Evolutionary conservation across 2,329 filamentous ascomycete species (phyloP).

Genomic region (Colletotrichum spinosum): DNA sequence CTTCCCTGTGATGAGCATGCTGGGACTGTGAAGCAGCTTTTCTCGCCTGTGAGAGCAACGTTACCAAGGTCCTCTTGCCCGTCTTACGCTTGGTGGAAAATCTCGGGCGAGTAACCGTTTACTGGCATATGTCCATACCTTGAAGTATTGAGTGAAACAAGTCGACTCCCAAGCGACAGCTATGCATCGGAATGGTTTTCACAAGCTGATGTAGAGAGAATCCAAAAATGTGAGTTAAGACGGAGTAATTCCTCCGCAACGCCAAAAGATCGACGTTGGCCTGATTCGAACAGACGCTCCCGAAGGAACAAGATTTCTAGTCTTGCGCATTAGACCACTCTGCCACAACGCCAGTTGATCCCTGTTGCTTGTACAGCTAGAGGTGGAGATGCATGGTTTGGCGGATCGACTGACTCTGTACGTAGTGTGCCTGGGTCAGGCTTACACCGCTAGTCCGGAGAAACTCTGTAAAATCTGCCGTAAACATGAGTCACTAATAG

Average conservation of each 20-base stretch:
- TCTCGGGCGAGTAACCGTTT: too few species aligned
- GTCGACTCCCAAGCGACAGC: too few species aligned
- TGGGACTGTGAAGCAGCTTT: too few species aligned
- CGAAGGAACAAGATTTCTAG: conserved; percentile 35
- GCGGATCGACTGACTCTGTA: fast-evolving
- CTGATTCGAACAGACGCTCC: conserved; percentile 33
- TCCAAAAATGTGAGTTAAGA: background rate
- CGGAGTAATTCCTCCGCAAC: background rate
- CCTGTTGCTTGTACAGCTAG: background rate
- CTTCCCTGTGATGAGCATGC: too few species aligned
- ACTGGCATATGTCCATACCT: too few species aligned
- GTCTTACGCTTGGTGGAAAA: too few species aligned
- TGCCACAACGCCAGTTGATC: conserved; percentile 29
- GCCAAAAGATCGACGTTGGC: background rate
- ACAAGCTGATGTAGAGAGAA: background rate
- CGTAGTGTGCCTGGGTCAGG: too few species aligned
- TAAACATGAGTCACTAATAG: too few species aligned
- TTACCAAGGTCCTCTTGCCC: too few species aligned
- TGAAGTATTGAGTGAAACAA: fast-evolving
- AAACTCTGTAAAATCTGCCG: background rate
- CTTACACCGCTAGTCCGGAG: background rate
- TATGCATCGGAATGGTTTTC: too few species aligned
- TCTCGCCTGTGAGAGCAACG: too few species aligned
- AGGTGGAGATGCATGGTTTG: background rate
- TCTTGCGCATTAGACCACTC: conserved; percentile 34